Evolutionary conservation across 805 yeast genomes (phyloP).

Genomic region (Candida easanensis): DNA sequence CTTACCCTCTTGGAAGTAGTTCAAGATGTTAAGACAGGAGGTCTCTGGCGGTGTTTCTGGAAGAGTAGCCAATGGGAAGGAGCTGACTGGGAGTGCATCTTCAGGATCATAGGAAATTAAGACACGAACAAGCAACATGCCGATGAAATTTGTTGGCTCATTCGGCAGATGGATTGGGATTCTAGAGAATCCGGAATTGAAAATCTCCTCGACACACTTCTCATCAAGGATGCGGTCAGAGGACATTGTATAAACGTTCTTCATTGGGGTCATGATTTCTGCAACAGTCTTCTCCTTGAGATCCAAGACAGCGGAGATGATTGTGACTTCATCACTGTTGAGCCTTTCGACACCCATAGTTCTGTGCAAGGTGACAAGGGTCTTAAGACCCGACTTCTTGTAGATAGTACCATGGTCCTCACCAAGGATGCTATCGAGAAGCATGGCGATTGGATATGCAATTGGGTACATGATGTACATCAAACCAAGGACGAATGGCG

Average conservation of each 20-base stretch:
- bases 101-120: slow-evolving; percentile 96
- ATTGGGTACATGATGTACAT: slow-evolving; percentile 92
- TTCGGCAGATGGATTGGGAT: slow-evolving; percentile 90
- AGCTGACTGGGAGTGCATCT: slow-evolving; percentile 87
- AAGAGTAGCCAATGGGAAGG: slow-evolving; percentile 91
- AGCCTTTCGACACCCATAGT: slow-evolving; percentile 94
- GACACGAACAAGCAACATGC: slow-evolving; percentile 91
- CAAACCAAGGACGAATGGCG: slow-evolving; percentile 80
- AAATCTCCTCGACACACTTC: slow-evolving; percentile 78
- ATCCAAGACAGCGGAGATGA: slow-evolving; percentile 89
- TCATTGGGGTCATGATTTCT: slow-evolving; percentile 91
- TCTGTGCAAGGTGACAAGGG: slow-evolving; percentile 87
- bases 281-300: slow-evolving; percentile 87
- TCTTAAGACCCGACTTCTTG: slow-evolving; percentile 88
- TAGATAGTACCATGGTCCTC: slow-evolving; percentile 96
- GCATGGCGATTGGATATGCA: slow-evolving; percentile 83
- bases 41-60: slow-evolving; percentile 94
- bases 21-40: slow-evolving; percentile 88
- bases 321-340: slow-evolving; percentile 93
- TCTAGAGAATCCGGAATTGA: slow-evolving; percentile 91
- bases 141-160: slow-evolving; percentile 88
- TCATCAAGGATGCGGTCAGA: slow-evolving; percentile 84
- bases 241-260: slow-evolving; percentile 83
- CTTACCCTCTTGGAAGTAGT: slow-evolving; percentile 96
- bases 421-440: slow-evolving; percentile 81